Evolutionary conservation across 225 moss, liverwort and hornwort genomes (phyloP).

Genomic region (Marchantia paleacea): DNA sequence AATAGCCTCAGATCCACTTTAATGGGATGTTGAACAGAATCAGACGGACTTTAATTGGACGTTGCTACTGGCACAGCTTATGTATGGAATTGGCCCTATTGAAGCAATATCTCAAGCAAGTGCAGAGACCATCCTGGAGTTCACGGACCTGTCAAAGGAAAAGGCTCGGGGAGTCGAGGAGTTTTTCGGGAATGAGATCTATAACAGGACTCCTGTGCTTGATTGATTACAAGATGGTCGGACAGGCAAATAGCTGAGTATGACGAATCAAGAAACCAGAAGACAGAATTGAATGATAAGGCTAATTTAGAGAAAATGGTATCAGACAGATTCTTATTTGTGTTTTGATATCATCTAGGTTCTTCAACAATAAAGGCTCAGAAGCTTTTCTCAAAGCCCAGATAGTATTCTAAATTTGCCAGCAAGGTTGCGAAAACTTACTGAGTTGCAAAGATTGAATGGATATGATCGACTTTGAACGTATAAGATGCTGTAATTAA

Average conservation of each 20-base stretch:
- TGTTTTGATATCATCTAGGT: too few species aligned
- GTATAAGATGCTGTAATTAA: too few species aligned
- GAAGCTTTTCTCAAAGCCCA: too few species aligned
- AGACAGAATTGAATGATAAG: too few species aligned
- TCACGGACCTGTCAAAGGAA: conserved; percentile 39
- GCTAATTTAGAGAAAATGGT: too few species aligned
- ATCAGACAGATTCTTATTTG: too few species aligned
- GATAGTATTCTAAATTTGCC: too few species aligned
- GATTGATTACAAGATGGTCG: conserved; percentile 8
- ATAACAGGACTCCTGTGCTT: conserved; percentile 39
- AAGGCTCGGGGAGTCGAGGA: conserved; percentile 33
- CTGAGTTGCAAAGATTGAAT: too few species aligned
- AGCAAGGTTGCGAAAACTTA: too few species aligned
- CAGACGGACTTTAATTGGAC: neutral
- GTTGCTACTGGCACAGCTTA: conserved; percentile 24
- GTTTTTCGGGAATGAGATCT: conserved; percentile 40
- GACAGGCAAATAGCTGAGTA: neutral
- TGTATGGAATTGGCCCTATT: conserved; percentile 38
- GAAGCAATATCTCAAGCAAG: conserved; percentile 33
- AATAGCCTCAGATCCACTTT: too few species aligned
- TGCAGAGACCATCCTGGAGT: conserved; percentile 18
- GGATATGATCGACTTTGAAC: too few species aligned
- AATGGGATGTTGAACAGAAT: neutral
- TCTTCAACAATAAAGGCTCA: too few species aligned
- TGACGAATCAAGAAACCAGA: neutral